Conservation (phyloP, 768 basidiomycete genomes). For the Suillus fuscotomentosus region DNA sequence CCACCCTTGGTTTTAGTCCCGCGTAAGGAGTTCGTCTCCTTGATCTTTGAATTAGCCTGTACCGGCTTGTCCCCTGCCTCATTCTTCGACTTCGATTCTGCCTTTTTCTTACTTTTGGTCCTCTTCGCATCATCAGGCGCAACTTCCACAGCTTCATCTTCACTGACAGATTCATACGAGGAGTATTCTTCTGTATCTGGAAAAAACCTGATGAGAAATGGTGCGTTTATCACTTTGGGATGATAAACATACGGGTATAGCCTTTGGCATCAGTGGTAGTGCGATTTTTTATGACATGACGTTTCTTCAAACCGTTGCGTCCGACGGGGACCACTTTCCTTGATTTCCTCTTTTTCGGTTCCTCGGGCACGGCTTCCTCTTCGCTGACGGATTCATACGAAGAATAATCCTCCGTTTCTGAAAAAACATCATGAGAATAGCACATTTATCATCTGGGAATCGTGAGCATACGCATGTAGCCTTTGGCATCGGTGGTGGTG, state of each 20-base stretch:
- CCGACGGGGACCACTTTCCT: constrained; percentile 75
- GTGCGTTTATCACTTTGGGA: background rate
- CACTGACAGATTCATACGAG: constrained; percentile 75
- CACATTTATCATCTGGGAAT: background rate
- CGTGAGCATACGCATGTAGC: constrained; percentile 62
- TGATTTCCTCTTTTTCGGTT: constrained; percentile 10
- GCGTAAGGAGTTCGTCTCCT: constrained; percentile 12
- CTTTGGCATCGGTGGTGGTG: constrained; percentile 57
- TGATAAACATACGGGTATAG: constrained; percentile 57
- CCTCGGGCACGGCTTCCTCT: constrained; percentile 38
- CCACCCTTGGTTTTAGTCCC: constrained; percentile 19
- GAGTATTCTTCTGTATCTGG: constrained; percentile 78
- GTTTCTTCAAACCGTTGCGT: constrained; percentile 75
- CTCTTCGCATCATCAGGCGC: constrained; percentile 23
- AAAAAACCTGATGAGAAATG: constrained; percentile 1
- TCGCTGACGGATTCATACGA: constrained; percentile 78
- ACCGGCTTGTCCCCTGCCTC: constrained; percentile 23
- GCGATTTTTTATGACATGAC: constrained; percentile 58
- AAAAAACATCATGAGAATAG: background rate
- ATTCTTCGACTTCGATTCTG: constrained; percentile 16
- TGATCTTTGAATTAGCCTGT: constrained; percentile 13
- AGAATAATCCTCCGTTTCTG: constrained; percentile 78
- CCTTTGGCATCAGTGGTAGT: constrained; percentile 61
- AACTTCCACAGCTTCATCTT: constrained; percentile 46
- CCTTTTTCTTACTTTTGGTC: constrained; percentile 19